Base-by-base conservation (phyloP, 2,329 filamentous ascomycete species). In the Alternaria dauci region DNA sequence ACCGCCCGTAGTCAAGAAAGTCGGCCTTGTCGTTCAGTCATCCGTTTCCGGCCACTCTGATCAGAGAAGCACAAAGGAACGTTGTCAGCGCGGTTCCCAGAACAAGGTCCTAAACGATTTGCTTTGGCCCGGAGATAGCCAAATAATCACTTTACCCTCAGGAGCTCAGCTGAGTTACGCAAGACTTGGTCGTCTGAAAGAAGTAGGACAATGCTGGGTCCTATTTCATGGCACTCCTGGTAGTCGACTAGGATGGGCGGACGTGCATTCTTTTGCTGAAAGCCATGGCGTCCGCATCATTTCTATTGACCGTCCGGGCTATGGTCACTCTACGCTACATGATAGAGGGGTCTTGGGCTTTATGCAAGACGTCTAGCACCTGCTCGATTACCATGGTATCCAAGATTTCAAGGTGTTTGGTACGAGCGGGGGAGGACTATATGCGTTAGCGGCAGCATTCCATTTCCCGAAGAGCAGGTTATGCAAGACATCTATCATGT, bases 201-300 rank as follows among this genome's bases (percentile, higher is more conserved):
- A 55, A 11, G 32, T 38, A 25, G 52, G 52, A 25, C 32, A 55
- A 47, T 34, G 34, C 32, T 55, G 42, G 52, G 30, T 55, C 20
- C 4, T 39, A 6, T 55, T 55, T 20, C 42, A 55, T 16, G 50
- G 52, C 25, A 55, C 52, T 47, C 42, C 52, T 25, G 23, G 52
- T 39, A 20, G 30, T 30, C 52, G 52, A n/a, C 8, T 55, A 9
- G 16, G 4, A 3, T 39, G 5, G 18, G 26, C 5, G 4, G 4
- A 6, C 7, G 12, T 38, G 38, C 41, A 39, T 7, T 14, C 11
- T 8, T 47, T 30, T 18, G 52, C 42, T 25, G 32, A 28, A 25
- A 55, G 20, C 14, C 39, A 47, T 30, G 11, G 52, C 26, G 23
- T 56, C 38, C 54, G 54, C 20, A 16, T 51, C 26, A 42, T 56